These are phyloP conservation scores for Phaeotremella fagi DNA, from an alignment of 768 basidiomycete species.

Conservation along the genomic window DNA sequence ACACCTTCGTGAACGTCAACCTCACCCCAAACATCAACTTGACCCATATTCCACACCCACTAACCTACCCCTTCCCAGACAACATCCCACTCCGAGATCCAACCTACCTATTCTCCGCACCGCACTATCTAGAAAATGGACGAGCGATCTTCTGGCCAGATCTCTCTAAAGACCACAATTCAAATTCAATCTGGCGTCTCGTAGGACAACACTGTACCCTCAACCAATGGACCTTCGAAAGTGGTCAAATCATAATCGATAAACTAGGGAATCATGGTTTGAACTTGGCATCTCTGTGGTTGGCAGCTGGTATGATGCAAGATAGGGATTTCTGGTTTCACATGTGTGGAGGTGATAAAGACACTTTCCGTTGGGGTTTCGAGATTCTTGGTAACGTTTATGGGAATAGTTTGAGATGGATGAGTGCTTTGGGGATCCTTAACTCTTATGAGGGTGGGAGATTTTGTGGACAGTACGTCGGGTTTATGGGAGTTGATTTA, in stretches of 20 bases:
- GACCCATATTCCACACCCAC: too few relatives aligned
- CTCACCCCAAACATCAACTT: too few relatives aligned
- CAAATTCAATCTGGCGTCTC: constrained; percentile 52
- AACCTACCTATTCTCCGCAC: constrained; percentile 48
- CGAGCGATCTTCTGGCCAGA: constrained; percentile 52
- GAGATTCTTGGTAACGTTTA: constrained; percentile 46
- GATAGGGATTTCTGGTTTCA: constrained; percentile 51
- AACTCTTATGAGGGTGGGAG: constrained; percentile 29
- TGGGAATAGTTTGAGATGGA: constrained; percentile 46
- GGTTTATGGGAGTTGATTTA: not conserved
- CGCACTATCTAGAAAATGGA: constrained; percentile 38
- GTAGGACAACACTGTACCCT: constrained; percentile 46
- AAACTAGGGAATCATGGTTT: constrained; percentile 51
- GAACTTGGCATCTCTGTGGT: constrained; percentile 50
- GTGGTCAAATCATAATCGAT: constrained; percentile 50
- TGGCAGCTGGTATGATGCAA: constrained; percentile 48
- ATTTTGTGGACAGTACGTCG: constrained; percentile 50
- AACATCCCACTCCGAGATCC: constrained; percentile 50
- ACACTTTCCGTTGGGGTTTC: constrained; percentile 51
- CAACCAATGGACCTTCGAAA: constrained; percentile 50
- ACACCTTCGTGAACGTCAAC: not conserved
- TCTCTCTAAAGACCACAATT: constrained; percentile 50
- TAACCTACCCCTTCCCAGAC: constrained; percentile 34
- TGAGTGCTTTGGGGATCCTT: constrained; percentile 39
- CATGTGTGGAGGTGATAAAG: constrained; percentile 50